These are phyloP conservation scores for Isatis lusitanica DNA, from an alignment of 441 rosid species.

Conservation along the genomic window DNA sequence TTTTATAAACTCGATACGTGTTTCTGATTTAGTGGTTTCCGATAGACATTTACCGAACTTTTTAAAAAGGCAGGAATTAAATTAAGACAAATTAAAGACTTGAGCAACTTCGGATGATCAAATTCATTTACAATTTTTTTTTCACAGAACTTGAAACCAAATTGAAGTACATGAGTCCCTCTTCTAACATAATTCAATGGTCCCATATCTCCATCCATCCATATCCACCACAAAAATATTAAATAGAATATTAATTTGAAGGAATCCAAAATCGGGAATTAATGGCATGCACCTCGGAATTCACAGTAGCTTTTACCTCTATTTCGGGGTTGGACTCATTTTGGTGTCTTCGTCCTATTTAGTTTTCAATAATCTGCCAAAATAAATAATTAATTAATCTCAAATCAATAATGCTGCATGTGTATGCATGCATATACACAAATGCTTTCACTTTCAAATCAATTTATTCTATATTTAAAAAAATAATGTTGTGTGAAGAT, in stretches of 20 bases:
- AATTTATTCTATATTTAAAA: not conserved
- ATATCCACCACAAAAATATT: slow-evolving; percentile 13
- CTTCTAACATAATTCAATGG: slow-evolving; percentile 12
- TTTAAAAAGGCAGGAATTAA: not conserved
- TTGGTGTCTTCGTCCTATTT: slow-evolving; percentile 1
- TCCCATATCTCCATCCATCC: slow-evolving; percentile 9
- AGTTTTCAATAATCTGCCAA: slow-evolving; percentile 17
- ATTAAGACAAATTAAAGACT: not conserved
- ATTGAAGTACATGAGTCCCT: not conserved
- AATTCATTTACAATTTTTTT: slow-evolving; percentile 1
- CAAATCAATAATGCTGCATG: slow-evolving; percentile 5
- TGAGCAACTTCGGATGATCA: not conserved
- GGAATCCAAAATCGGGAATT: not conserved
- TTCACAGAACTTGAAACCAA: not conserved
- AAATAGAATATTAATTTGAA: slow-evolving; percentile 13
- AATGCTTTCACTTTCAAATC: slow-evolving; percentile 16
- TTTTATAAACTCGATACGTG: not conserved
- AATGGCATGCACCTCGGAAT: slow-evolving; percentile 22
- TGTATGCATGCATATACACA: not conserved
- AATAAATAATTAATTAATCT: not conserved
- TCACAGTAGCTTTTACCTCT: slow-evolving; percentile 15
- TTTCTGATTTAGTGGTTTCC: not conserved
- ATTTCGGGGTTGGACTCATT: slow-evolving; percentile 1
- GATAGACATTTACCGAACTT: not conserved
- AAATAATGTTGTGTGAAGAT: not conserved